phyloP scores from a whole-genome alignment of 1,139 yeast species.

The Scheffersomyces stambukii region DNA sequence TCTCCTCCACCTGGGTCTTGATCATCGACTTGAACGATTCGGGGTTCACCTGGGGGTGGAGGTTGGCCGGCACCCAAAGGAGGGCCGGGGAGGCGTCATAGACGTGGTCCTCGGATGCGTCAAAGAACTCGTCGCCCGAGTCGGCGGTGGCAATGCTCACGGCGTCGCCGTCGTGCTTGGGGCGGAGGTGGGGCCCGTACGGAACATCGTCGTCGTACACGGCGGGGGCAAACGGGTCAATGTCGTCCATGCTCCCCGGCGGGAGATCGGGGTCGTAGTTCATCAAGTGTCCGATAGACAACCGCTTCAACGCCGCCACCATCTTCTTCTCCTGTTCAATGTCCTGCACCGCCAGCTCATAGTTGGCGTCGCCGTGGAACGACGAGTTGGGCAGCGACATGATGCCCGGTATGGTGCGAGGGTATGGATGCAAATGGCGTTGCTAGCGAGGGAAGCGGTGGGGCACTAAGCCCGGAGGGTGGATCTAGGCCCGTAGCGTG shows the following conservation, averaged over 20 bases:
- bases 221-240: constrained; percentile 14
- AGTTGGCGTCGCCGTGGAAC: constrained; percentile 11
- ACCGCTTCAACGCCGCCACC: constrained; percentile 55
- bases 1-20: constrained; percentile 72
- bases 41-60: constrained; percentile 92
- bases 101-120: constrained; percentile 24
- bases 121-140: constrained; percentile 19
- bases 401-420: neutral
- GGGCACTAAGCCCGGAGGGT: too few relatives aligned
- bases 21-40: constrained; percentile 84
- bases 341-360: constrained; percentile 44
- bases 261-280: constrained; percentile 57
- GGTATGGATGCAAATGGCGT: too few relatives aligned
- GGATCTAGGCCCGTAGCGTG: too few relatives aligned
- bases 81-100: constrained; percentile 24
- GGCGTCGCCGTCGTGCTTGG: constrained; percentile 2
- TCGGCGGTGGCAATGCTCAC: constrained; percentile 10
- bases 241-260: constrained; percentile 25
- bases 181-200: constrained; percentile 1
- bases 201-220: constrained; percentile 9
- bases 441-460: too few relatives aligned
- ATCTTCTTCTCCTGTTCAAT: constrained; percentile 55
- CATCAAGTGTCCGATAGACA: constrained; percentile 48
- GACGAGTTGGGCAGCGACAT: constrained; percentile 10
- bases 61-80: constrained; percentile 92